Conservation (phyloP, 345 rosid genomes). For the Odontarrhena argentea region DNA sequence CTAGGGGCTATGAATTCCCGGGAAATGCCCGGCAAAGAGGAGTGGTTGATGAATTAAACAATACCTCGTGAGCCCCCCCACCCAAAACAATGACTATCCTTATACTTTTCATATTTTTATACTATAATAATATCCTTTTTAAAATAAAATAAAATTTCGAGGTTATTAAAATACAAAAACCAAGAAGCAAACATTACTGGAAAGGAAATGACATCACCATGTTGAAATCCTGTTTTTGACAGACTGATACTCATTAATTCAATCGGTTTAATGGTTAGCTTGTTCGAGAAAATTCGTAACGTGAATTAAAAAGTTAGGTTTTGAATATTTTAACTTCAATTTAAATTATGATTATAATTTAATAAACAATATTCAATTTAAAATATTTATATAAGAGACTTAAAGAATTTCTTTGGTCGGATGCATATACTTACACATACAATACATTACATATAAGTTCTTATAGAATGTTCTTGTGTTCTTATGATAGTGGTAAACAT, state of each 20-base stretch:
- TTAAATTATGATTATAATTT: too few relatives aligned
- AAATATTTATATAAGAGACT: too few relatives aligned
- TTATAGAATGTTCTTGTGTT: too few relatives aligned
- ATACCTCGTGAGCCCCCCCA: conserved; percentile 9
- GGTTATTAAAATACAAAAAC: not conserved
- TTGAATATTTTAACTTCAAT: too few relatives aligned
- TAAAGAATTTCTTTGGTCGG: too few relatives aligned
- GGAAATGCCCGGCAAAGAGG: conserved; percentile 32
- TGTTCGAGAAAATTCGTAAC: too few relatives aligned
- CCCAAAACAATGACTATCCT: not conserved
- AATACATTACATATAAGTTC: too few relatives aligned
- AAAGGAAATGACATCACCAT: conserved; percentile 34
- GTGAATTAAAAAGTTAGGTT: too few relatives aligned
- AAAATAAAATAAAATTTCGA: not conserved
- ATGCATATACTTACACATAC: too few relatives aligned
- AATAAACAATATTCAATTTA: too few relatives aligned
- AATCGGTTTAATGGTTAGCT: too few relatives aligned
- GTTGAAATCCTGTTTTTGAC: conserved; percentile 15
- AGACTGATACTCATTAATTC: not conserved
- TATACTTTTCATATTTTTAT: not conserved
- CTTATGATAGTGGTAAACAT: too few relatives aligned
- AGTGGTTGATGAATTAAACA: conserved; percentile 35
- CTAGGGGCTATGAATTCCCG: conserved; percentile 34
- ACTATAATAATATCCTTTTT: not conserved
- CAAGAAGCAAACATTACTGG: conserved; percentile 21